Percentiles rank a stretch among this genome's conserved stretches.
phyloP scores from a whole-genome alignment of 768 basidiomycete species.

The Lactifluus hygrophoroides region DNA sequence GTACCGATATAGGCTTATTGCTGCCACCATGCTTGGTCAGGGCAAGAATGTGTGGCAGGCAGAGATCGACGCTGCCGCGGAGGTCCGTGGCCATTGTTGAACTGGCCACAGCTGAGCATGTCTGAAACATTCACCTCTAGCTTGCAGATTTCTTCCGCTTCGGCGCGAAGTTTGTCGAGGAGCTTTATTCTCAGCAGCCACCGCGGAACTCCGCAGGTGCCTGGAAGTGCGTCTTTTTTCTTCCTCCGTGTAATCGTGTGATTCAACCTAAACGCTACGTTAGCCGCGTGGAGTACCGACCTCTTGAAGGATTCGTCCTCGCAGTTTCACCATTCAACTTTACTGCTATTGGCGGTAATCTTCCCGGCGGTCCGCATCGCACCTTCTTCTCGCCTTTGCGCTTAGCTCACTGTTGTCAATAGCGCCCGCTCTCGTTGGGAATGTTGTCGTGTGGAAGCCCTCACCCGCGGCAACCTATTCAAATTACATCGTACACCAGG shows the following conservation, averaged over 20 bases:
- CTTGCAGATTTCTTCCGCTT: constrained; percentile 93
- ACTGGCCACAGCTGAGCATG: neutral
- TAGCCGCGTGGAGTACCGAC: constrained; percentile 92
- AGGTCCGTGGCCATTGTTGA: constrained; percentile 46
- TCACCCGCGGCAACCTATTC: constrained; percentile 93
- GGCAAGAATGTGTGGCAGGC: constrained; percentile 99
- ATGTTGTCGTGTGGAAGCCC: constrained; percentile 95
- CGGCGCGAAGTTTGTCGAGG: constrained; percentile 93
- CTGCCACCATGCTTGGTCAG: constrained; percentile 96
- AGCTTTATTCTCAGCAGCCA: constrained; percentile 88
- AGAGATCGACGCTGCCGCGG: constrained; percentile 97
- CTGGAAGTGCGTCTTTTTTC: constrained; percentile 77
- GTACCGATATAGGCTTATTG: constrained; percentile 90
- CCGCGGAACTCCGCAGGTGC: constrained; percentile 73
- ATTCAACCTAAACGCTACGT: constrained; percentile 4
- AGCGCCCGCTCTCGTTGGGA: constrained; percentile 91
- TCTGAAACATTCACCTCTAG: constrained; percentile 28
- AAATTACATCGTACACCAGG: constrained; percentile 86
- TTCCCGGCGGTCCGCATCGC: constrained; percentile 50
- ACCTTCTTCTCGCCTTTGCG: neutral
- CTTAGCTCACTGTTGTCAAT: constrained; percentile 14
- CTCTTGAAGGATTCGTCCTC: constrained; percentile 96
- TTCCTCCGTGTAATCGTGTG: neutral
- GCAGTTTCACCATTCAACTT: constrained; percentile 99
- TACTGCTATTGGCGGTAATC: constrained; percentile 96